A percentile compares a stretch with the other conserved stretches of the same genome.
These are phyloP conservation scores for Rosa persica DNA, from an alignment of 306 rosid genomes.

Conservation along the genomic window DNA sequence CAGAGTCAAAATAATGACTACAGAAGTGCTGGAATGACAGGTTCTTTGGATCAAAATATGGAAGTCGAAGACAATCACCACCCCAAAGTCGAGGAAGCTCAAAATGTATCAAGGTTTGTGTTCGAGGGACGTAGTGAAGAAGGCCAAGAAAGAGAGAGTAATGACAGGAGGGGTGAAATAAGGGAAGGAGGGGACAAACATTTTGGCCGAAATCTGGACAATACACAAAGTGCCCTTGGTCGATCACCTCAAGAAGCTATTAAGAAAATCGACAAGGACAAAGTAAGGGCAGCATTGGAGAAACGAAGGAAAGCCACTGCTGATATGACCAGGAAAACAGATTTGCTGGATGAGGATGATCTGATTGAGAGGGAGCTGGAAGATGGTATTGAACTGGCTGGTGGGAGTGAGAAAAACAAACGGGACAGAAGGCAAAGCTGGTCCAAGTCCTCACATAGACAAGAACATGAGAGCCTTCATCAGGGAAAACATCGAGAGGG, in stretches of 20 bases:
- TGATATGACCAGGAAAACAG: slow-evolving; percentile 63
- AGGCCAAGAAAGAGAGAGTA: slow-evolving; percentile 57
- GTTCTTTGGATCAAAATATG: slow-evolving; percentile 44
- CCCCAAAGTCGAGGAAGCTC: slow-evolving; percentile 41
- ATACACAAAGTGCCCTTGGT: slow-evolving; percentile 44
- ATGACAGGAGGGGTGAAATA: slow-evolving; percentile 46
- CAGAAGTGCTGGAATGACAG: slow-evolving; percentile 54
- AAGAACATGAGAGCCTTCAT: slow-evolving; percentile 46
- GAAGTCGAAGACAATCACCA: slow-evolving; percentile 57
- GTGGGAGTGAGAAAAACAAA: slow-evolving; percentile 70
- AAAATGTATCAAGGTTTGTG: slow-evolving; percentile 40
- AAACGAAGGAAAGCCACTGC: slow-evolving; percentile 81
- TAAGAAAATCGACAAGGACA: slow-evolving; percentile 77
- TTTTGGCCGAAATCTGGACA: slow-evolving; percentile 51
- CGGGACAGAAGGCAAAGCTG: slow-evolving; percentile 76
- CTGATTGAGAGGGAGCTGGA: slow-evolving; percentile 93
- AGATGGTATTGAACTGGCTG: slow-evolving; percentile 86
- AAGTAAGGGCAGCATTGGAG: slow-evolving; percentile 91
- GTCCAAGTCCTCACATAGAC: slow-evolving; percentile 64
- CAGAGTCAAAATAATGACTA: slow-evolving; percentile 61
- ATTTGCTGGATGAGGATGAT: slow-evolving; percentile 90
- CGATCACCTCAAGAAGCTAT: slow-evolving; percentile 81
- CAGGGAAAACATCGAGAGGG: slow-evolving; percentile 61
- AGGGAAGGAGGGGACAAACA: slow-evolving; percentile 61
- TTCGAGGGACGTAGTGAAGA: slow-evolving; percentile 47